These are phyloP conservation scores for Hortiboletus flavorubellus DNA, from an alignment of 768 basidiomycete species.

Conservation along the genomic window DNA sequence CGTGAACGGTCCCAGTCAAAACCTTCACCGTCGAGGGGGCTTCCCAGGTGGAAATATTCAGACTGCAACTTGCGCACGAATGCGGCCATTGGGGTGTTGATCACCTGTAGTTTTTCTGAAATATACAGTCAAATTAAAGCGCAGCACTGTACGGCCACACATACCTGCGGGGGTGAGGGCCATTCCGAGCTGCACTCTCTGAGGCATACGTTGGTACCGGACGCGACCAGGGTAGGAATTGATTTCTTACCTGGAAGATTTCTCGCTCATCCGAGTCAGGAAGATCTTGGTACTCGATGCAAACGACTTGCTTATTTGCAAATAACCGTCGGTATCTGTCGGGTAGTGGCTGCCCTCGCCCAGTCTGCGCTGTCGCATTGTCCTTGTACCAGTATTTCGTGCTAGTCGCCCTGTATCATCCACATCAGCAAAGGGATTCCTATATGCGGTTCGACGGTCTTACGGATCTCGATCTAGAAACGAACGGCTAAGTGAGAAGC, in stretches of 20 bases:
- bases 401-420: slow-evolving; percentile 8
- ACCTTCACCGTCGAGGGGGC: slow-evolving; percentile 31
- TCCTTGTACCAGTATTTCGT: slow-evolving; percentile 55
- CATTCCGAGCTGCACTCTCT: slow-evolving; percentile 80
- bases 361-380: not conserved
- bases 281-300: slow-evolving; percentile 71
- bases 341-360: slow-evolving; percentile 42
- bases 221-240: not conserved
- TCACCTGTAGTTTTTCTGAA: slow-evolving; percentile 66
- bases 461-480: slow-evolving; percentile 45
- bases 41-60: slow-evolving; percentile 41
- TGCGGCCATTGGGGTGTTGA: slow-evolving; percentile 50
- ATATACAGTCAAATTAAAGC: not conserved
- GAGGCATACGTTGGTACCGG: not conserved
- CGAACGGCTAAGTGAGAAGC: not conserved
- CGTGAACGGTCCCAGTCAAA: slow-evolving; percentile 51
- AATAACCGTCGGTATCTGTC: slow-evolving; percentile 57
- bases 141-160: not conserved
- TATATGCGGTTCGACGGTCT: slow-evolving; percentile 12
- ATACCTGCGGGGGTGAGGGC: slow-evolving; percentile 67
- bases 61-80: slow-evolving; percentile 58
- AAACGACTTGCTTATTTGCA: slow-evolving; percentile 72
- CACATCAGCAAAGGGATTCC: not conserved
- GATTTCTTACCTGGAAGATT: slow-evolving; percentile 61
- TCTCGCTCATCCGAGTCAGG: slow-evolving; percentile 58